Percentiles rank a stretch among this genome's conserved stretches.
These are phyloP conservation scores for Mortierella sp. DNA, from an alignment of 371 early-diverging fungal species.

Conservation along the genomic window DNA sequence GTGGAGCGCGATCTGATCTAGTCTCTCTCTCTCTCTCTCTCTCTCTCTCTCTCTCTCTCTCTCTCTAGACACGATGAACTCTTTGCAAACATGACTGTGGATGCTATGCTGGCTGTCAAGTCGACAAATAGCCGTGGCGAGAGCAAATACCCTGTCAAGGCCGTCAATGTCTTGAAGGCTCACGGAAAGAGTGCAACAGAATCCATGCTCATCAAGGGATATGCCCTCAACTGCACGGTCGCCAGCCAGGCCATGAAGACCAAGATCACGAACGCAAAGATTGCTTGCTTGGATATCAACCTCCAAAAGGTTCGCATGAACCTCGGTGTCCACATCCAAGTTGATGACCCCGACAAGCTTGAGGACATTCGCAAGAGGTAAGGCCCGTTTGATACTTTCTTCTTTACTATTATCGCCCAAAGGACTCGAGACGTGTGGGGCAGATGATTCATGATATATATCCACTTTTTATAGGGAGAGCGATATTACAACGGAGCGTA, in stretches of 20 bases:
- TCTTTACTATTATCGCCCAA: too few species aligned
- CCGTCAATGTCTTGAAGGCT: conserved; percentile 99
- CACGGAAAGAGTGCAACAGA: conserved; percentile 98
- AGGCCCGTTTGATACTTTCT: neutral
- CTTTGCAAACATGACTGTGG: conserved; percentile 97
- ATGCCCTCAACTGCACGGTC: conserved; percentile 99
- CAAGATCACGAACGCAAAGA: conserved; percentile 90
- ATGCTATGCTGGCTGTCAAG: conserved; percentile 96
- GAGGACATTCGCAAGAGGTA: conserved; percentile 97
- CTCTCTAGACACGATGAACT: conserved; percentile 86
- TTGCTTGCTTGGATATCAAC: conserved; percentile 99
- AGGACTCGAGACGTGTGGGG: too few species aligned
- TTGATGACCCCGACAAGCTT: conserved; percentile 98
- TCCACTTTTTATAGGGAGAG: conserved; percentile 74
- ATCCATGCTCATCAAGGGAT: conserved; percentile 93
- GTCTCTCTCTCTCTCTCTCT: neutral
- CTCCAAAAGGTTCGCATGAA: conserved; percentile 99
- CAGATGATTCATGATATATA: neutral
- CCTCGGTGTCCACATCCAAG: conserved; percentile 97
- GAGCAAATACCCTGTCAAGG: conserved; percentile 95
- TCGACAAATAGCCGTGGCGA: conserved; percentile 87
- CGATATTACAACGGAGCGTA: conserved; percentile 96
- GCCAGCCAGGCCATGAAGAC: conserved; percentile 98
- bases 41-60: conserved; percentile 2
- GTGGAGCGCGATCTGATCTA: neutral